Evolutionary conservation across 164 flowering plant genomes (phyloP).

Genomic region (Tetrastigma voinierianum): DNA sequence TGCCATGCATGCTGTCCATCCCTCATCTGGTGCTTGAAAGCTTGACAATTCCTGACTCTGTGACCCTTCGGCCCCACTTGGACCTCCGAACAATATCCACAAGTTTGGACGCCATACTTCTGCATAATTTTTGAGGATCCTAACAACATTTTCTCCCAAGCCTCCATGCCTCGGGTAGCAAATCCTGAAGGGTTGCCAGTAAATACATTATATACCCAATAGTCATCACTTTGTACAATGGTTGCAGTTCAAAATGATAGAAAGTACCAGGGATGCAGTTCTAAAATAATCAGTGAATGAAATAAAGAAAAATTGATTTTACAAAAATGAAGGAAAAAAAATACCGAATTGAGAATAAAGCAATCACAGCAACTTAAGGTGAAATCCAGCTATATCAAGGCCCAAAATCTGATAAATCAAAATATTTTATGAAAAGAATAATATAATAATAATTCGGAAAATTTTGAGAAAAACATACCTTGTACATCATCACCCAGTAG

Average conservation of each 20-base stretch:
- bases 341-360: too few relatives aligned
- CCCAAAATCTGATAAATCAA: too few relatives aligned
- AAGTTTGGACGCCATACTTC: conserved; percentile 49
- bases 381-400: too few relatives aligned
- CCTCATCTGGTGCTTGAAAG: conserved; percentile 57
- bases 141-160: conserved; percentile 47
- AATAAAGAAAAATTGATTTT: too few relatives aligned
- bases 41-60: conserved; percentile 47
- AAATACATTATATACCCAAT: neutral
- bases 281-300: too few relatives aligned
- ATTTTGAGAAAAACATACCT: conserved; percentile 32
- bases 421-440: too few relatives aligned
- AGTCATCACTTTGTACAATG: too few relatives aligned
- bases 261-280: too few relatives aligned
- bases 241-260: too few relatives aligned
- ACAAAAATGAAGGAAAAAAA: too few relatives aligned
- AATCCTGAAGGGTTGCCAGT: conserved; percentile 24
- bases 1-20: conserved; percentile 68
- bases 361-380: too few relatives aligned
- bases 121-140: conserved; percentile 47
- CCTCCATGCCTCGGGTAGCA: conserved; percentile 51
- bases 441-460: too few relatives aligned
- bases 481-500: conserved; percentile 26
- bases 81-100: conserved; percentile 63
- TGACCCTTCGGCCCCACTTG: conserved; percentile 69